These are phyloP conservation scores for Metschnikowia reukaufii DNA, from an alignment of 805 yeast species.

Conservation along the genomic window DNA sequence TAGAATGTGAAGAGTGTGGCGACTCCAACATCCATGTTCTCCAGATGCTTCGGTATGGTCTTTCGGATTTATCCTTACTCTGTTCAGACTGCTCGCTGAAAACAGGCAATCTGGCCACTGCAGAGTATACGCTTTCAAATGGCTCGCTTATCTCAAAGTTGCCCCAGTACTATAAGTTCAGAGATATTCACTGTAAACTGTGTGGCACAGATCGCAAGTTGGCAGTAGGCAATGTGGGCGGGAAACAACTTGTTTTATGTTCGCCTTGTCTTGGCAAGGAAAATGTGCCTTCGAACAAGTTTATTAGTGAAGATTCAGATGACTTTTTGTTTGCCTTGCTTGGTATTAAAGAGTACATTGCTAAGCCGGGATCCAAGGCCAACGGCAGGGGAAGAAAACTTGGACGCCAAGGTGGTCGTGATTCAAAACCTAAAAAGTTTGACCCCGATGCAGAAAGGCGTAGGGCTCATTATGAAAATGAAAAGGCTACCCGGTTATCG, in stretches of 20 bases:
- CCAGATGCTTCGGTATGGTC: slow-evolving; percentile 51
- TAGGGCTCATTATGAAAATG: slow-evolving; percentile 36
- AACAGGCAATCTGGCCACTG: slow-evolving; percentile 41
- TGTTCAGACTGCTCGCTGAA: slow-evolving; percentile 48
- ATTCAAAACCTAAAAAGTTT: slow-evolving; percentile 19
- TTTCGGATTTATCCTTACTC: slow-evolving; percentile 51
- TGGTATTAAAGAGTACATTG: slow-evolving; percentile 46
- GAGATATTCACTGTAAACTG: slow-evolving; percentile 49
- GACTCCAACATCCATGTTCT: slow-evolving; percentile 55
- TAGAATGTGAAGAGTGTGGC: slow-evolving; percentile 58
- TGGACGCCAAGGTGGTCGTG: slow-evolving; percentile 25
- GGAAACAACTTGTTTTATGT: slow-evolving; percentile 40
- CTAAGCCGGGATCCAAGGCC: slow-evolving; percentile 21
- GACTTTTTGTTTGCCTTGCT: slow-evolving; percentile 47
- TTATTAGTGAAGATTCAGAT: slow-evolving; percentile 48
- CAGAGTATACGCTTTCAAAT: slow-evolving; percentile 51
- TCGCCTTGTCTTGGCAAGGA: slow-evolving; percentile 37
- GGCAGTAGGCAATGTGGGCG: slow-evolving; percentile 28
- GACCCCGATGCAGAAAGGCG: slow-evolving; percentile 37
- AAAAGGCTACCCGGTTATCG: slow-evolving; percentile 31
- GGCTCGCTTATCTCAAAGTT: slow-evolving; percentile 55
- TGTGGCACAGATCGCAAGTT: slow-evolving; percentile 47
- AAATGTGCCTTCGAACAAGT: slow-evolving; percentile 14
- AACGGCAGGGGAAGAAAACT: slow-evolving; percentile 39
- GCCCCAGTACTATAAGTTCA: slow-evolving; percentile 46